These are phyloP conservation scores for Pilasporangium apinafurcum DNA, from an alignment of 352 stramenopile genomes.

Conservation along the genomic window DNA sequence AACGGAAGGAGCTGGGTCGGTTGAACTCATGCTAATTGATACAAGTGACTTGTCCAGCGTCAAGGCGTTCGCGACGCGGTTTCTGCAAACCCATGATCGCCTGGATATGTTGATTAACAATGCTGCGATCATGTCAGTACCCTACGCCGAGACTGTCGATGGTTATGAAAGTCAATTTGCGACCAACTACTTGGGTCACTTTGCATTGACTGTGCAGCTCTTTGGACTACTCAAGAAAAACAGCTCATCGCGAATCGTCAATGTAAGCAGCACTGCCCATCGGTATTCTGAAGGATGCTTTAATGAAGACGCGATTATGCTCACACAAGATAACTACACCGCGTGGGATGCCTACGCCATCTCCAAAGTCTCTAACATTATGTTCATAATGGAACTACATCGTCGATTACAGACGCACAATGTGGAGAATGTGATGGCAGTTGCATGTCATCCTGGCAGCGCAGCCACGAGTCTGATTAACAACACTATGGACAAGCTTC, in stretches of 20 bases:
- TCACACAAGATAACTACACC: constrained; percentile 15
- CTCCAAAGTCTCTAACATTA: constrained; percentile 90
- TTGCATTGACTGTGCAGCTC: constrained; percentile 10
- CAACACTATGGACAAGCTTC: constrained; percentile 9
- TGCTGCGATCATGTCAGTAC: constrained; percentile 18
- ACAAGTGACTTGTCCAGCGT: constrained; percentile 19
- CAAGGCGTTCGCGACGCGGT: constrained; percentile 13
- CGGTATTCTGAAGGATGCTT: constrained; percentile 4
- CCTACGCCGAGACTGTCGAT: constrained; percentile 10
- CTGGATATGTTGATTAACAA: constrained; percentile 39
- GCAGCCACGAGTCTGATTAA: constrained; percentile 17
- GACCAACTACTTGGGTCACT: constrained; percentile 25
- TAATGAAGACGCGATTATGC: background rate
- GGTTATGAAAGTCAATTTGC: constrained; percentile 23
- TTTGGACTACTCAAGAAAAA: constrained; percentile 7
- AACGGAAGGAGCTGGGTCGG: constrained; percentile 2
- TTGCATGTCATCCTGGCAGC: constrained; percentile 23
- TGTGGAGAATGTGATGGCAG: constrained; percentile 17
- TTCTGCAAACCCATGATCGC: constrained; percentile 8
- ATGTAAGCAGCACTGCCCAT: constrained; percentile 11
- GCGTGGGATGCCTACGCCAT: constrained; percentile 54
- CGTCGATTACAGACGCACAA: constrained; percentile 15
- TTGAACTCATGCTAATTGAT: constrained; percentile 38
- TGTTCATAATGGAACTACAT: constrained; percentile 88
- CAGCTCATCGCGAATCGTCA: constrained; percentile 10